Base-by-base conservation (phyloP, 495 filamentous ascomycete genomes). In the Neurospora tetraspora region DNA sequence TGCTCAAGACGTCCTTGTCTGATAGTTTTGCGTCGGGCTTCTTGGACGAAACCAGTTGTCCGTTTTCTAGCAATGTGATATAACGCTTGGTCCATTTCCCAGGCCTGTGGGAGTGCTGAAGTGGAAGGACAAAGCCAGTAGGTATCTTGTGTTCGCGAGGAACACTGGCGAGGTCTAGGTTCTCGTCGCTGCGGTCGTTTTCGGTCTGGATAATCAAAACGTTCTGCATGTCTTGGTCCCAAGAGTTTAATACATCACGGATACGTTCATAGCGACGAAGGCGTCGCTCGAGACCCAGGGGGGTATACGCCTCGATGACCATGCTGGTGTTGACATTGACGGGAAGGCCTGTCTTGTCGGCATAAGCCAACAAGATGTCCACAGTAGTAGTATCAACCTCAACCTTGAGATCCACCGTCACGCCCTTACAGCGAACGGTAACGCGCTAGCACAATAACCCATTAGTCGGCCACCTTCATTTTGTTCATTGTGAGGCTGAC, bases 241-340 rank as follows among this genome's bases (percentile, higher is more conserved):
- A 99, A 4, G 94, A 96, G 79, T 95, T 96, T 86, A 98, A 86
- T 36, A 97, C 88, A 80, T 97, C 93, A 42, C 94, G 88, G 36
- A 98, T 86, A 73, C 88, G 89, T 82, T 99, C 96, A 79, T 97
- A 98, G 9, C 88, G 89, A 14, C 96, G 92, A 34, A 99, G 79
- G 5, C 92, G 90, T 65, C 96, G 89, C 77, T 96, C 92, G 4
- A 99, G 84, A n/a, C 93, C 94, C 1, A 95, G 82, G 43, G 88
- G 85, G 23, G 82, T 80, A 77, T 92, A 98, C 1, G 86, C 88
- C 79, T 99, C 96, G 40, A 94, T 79, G 2, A 98, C 75, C 18
- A 96, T 85, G 45, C 89, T 89, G 10, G 83, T 86, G 20, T 83
- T 79, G 1, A 87, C 82, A 77, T 89, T 85, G 61, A 96, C 90